Conservation (phyloP, 345 rosid genomes). For the Luvunga scandens region DNA sequence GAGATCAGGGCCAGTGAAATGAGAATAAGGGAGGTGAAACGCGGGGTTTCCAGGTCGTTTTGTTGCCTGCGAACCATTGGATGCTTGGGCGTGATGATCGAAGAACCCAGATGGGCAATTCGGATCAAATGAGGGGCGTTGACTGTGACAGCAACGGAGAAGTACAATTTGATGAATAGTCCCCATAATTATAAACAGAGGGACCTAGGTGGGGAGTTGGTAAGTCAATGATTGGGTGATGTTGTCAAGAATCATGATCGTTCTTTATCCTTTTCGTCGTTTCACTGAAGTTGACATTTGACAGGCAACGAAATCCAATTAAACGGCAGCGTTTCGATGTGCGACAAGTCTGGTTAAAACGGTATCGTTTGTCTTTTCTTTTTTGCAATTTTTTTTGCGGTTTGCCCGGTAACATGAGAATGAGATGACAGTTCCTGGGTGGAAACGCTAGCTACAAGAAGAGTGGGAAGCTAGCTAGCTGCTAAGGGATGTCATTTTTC, state of each 20-base stretch:
- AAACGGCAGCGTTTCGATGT: background rate
- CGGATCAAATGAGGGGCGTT: slow-evolving; percentile 5
- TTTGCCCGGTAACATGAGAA: no score
- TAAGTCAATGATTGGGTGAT: background rate
- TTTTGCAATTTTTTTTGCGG: no score
- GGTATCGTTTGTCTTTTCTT: background rate
- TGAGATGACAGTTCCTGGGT: no score
- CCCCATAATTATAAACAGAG: slow-evolving; percentile 4
- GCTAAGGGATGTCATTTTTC: no score
- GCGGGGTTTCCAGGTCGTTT: slow-evolving; percentile 54
- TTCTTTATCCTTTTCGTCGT: background rate
- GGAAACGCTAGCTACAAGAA: no score
- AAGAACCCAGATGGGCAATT: slow-evolving; percentile 1
- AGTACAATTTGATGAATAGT: slow-evolving; percentile 4
- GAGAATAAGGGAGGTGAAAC: slow-evolving; percentile 51
- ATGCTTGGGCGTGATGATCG: background rate
- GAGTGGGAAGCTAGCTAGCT: no score
- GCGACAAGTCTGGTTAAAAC: background rate
- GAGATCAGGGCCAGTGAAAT: slow-evolving; percentile 55
- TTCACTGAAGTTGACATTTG: background rate
- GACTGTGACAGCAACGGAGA: background rate
- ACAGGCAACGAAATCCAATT: background rate
- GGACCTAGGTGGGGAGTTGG: background rate
- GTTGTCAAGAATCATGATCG: background rate
- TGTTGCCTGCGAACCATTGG: slow-evolving; percentile 64